These are phyloP conservation scores for Podila verticillata DNA, from an alignment of 192 early-diverging fungal species.

Conservation along the genomic window DNA sequence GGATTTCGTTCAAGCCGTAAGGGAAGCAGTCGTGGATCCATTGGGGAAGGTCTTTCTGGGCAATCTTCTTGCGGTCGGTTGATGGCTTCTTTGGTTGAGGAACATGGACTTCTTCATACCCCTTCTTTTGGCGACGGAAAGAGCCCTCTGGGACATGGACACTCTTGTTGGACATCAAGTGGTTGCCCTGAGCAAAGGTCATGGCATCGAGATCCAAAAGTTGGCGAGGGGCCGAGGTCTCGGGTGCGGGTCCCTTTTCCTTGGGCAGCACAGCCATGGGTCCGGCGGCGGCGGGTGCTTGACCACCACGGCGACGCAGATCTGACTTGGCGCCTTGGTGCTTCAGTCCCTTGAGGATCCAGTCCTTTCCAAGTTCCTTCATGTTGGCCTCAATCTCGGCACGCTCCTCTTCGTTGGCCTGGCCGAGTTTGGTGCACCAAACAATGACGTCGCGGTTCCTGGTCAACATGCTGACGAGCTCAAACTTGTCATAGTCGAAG, in stretches of 20 bases:
- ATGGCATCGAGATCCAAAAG: constrained; percentile 85
- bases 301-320: constrained; percentile 59
- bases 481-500: constrained; percentile 98
- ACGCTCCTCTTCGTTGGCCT: constrained; percentile 71
- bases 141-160: constrained; percentile 92
- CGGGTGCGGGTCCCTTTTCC: constrained; percentile 58
- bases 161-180: constrained; percentile 98
- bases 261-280: constrained; percentile 54
- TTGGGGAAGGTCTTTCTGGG: constrained; percentile 72
- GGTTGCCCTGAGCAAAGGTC: constrained; percentile 91
- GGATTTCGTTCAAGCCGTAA: constrained; percentile 89
- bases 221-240: constrained; percentile 65
- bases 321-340: constrained; percentile 54
- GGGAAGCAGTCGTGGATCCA: constrained; percentile 87
- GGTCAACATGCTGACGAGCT: constrained; percentile 89
- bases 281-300: constrained; percentile 62
- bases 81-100: constrained; percentile 86
- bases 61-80: constrained; percentile 71
- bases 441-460: constrained; percentile 89
- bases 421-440: constrained; percentile 90
- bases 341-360: constrained; percentile 78
- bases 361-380: constrained; percentile 68
- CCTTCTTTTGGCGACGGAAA: constrained; percentile 86
- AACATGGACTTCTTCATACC: constrained; percentile 96
- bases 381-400: constrained; percentile 72